A percentile compares a stretch with the other conserved stretches of the same genome.
These are phyloP conservation scores for Syzygium grande DNA, from an alignment of 345 rosid genomes.

Conservation along the genomic window DNA sequence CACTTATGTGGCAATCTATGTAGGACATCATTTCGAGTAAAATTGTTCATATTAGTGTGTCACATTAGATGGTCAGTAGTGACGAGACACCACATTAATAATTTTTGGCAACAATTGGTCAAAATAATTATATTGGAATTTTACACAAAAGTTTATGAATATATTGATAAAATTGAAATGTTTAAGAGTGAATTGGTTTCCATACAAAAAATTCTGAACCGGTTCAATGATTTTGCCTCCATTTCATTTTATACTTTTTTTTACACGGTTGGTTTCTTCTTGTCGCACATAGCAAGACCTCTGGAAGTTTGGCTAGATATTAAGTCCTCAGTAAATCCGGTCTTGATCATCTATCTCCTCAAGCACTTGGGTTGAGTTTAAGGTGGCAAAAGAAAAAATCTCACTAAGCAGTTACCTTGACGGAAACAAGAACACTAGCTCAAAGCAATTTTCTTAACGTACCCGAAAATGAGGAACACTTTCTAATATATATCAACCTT, in stretches of 20 bases:
- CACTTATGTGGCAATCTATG: neutral
- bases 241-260: neutral
- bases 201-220: neutral
- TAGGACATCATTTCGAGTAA: neutral
- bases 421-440: neutral
- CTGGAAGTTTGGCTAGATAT: neutral
- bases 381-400: no score
- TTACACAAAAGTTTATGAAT: neutral
- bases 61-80: neutral
- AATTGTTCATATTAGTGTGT: neutral
- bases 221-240: neutral
- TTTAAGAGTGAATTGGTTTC: neutral
- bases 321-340: neutral
- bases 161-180: neutral
- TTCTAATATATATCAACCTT: neutral
- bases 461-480: neutral
- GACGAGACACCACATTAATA: neutral
- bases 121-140: neutral
- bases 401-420: neutral
- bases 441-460: neutral
- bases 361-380: neutral
- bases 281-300: neutral
- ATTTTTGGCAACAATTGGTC: rapidly evolving
- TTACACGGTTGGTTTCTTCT: neutral
- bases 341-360: neutral